Percentiles rank a stretch among this genome's conserved stretches.
These are phyloP conservation scores for Microdochium trichocladiopsis DNA, from an alignment of 2,329 filamentous ascomycete genomes.

Conservation along the genomic window DNA sequence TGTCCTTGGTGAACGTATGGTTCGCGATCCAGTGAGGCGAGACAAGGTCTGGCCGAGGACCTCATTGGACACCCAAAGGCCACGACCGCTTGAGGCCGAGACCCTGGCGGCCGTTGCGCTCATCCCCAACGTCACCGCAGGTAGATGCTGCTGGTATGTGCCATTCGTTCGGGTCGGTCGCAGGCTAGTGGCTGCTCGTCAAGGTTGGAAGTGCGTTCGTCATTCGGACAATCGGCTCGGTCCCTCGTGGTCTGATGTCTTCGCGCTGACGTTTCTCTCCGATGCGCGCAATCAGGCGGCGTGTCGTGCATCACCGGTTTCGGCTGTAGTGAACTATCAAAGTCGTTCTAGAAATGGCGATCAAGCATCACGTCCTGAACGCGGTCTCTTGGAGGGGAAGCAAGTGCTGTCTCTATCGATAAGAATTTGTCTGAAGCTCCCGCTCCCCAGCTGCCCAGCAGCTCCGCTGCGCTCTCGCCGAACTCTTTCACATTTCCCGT, in stretches of 20 bases:
- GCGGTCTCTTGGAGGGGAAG: neutral
- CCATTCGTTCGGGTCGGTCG: neutral
- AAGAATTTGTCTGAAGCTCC: neutral
- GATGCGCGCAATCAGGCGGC: too few relatives aligned
- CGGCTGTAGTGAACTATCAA: too few relatives aligned
- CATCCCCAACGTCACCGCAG: neutral
- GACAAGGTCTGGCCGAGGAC: constrained; percentile 12
- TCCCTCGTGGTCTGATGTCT: too few relatives aligned
- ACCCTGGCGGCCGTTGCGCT: neutral
- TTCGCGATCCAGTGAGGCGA: constrained; percentile 10
- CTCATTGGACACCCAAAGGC: constrained; percentile 5
- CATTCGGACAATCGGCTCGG: too few relatives aligned
- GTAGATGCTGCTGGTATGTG: neutral
- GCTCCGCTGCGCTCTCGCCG: too few relatives aligned
- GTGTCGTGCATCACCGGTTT: too few relatives aligned
- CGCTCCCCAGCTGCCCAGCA: too few relatives aligned
- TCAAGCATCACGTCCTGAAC: too few relatives aligned
- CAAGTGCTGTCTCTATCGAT: neutral
- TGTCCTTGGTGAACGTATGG: constrained; percentile 9
- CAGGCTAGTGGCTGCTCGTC: neutral
- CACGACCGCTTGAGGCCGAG: neutral
- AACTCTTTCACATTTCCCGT: too few relatives aligned
- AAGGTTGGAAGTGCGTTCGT: too few relatives aligned
- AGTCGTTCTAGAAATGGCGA: too few relatives aligned
- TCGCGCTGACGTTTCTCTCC: too few relatives aligned